Base-by-base conservation (phyloP, 352 stramenopile genomes). In the Globisporangium recalcitrans region DNA sequence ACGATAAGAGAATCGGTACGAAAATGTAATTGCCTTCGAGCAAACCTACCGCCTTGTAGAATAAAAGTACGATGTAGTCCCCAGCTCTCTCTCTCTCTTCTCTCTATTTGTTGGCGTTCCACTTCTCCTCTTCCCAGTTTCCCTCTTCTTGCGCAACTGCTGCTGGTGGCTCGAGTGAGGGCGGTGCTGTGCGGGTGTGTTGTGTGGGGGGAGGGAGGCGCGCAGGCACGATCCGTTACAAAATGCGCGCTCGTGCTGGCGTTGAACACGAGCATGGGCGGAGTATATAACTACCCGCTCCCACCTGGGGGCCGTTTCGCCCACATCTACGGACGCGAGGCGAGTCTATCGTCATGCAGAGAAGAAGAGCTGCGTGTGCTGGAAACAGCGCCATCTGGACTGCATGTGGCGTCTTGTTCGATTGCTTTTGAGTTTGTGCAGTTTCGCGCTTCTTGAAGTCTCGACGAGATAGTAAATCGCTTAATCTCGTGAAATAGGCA, bases 121-220 rank as follows among this genome's bases (percentile, higher is more conserved):
- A 29, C 29, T 57, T 57, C 51, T 42, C 14, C n/a, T 44, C 29
- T 3, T 26, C 29, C n/a, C 21, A 24, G 51, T 29, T 44, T 57
- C 44, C 51, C 51, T 27, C 51, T 57, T 57, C 51, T 57, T 29
- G 16, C 42, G 42, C 42, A 48, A 48, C 42, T 24, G 51, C 26
- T 36, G 26, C 48, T 55, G 26, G 14, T 24, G 48, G 13, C 21
- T 46, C 47, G n/a, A 31, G 27, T 19, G 49, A 53, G 26, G 49
- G 14, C 49, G 51, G 38, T n/a, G 51, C 19, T 22, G 16, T 6
- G 47, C n/a, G n/a, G n/a, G n/a, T n/a, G n/a, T n/a, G n/a, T n/a
- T n/a, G n/a, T n/a, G n/a, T n/a, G n/a, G n/a, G n/a, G n/a, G n/a
- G 48, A 16, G 48, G 49, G 49, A 57, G 29, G 19, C 27, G 13